Evolutionary conservation across 1,284 basidiomycete genomes (phyloP), one percentile per base, ranked within the genome.

Genomic region (Heterobasidion occidentale): DNA sequence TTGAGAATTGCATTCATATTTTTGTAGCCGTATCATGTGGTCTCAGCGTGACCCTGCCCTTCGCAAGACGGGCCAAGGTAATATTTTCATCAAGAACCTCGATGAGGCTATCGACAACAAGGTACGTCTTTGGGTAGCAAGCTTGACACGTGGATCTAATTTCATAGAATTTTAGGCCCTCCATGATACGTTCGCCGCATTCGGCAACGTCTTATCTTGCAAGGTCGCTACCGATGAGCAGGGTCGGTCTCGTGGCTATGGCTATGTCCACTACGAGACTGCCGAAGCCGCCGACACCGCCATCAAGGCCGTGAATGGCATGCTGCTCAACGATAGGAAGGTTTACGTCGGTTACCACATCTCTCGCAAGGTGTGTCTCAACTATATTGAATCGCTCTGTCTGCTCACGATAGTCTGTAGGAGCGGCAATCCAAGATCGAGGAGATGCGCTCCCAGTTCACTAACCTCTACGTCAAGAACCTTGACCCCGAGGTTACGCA

Each of bases 21-120:
- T 54, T 62, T 63, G 58, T 62, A 92, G 89, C 81, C 94, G 97
- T 69, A 99, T 99, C 81, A 99, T 99, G 97, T 98, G 97, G 95
- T 98, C 95, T 68, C 96, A 99, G 84, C 93, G 97, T 72, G 97
- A 99, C 79, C 97, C 97, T 61, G 92, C 94, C 66, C 86, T 99
- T 69, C 94, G 97, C 76, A 98, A 99, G 85, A 98, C 95, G 63
- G 95, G 95, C 63, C 94, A 98, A 78, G 97, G 97, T 74, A 99
- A 99, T 77, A 96, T 99, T 71, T 99, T 99, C 79, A 99, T 99
- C 80, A 99, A 99, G 81, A 99, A 99, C 78, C 79, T 99, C 64
- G 97, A 99, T 72, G 93, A 97, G 74, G 82, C 83, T 61, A 99
- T 99, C 66, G 97, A 99, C 79, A 99, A 99, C 85, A 99, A 99